phyloP scores from a whole-genome alignment of 2,329 filamentous ascomycete species.

The Talaromyces piceae region DNA sequence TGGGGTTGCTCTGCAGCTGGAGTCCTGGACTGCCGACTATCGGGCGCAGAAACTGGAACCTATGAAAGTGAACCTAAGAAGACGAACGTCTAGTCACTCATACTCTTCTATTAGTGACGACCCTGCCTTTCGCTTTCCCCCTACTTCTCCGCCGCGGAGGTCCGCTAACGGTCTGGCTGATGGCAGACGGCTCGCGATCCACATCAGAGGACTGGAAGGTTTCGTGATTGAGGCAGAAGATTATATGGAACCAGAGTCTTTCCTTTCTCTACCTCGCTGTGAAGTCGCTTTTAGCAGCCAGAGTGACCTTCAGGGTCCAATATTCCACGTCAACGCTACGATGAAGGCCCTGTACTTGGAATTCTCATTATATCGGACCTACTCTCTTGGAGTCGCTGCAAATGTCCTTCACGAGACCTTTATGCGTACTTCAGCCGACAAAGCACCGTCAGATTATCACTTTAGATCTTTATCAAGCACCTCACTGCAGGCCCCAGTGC shows the following conservation, averaged over 20 bases:
- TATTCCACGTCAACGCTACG: conserved; percentile 79
- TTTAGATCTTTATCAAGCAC: conserved; percentile 13
- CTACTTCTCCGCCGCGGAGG: conserved; percentile 41
- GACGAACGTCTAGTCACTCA: conserved; percentile 67
- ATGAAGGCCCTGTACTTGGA: conserved; percentile 72
- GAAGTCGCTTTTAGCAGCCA: conserved; percentile 79
- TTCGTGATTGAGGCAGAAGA: conserved; percentile 85
- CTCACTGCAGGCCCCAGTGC: conserved; percentile 19
- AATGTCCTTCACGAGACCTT: conserved; percentile 69
- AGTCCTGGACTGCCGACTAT: conserved; percentile 84
- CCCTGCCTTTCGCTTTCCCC: conserved; percentile 45
- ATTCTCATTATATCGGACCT: conserved; percentile 91
- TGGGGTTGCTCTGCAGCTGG: conserved; percentile 77
- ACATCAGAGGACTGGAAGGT: conserved; percentile 76
- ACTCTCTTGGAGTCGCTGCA: conserved; percentile 73
- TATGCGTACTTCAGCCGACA: conserved; percentile 20
- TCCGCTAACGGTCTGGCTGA: conserved; percentile 50
- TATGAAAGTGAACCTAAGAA: conserved; percentile 42
- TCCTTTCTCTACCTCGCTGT: conserved; percentile 76
- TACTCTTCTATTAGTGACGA: conserved; percentile 53
- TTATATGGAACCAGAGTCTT: conserved; percentile 75
- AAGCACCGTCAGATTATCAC: conserved; percentile 11
- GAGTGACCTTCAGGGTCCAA: conserved; percentile 77
- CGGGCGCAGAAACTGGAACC: conserved; percentile 69
- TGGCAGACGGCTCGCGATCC: conserved; percentile 71